Evolutionary conservation across 495 filamentous ascomycete genomes (phyloP).

Genomic region (Penicillium bialowiezense): DNA sequence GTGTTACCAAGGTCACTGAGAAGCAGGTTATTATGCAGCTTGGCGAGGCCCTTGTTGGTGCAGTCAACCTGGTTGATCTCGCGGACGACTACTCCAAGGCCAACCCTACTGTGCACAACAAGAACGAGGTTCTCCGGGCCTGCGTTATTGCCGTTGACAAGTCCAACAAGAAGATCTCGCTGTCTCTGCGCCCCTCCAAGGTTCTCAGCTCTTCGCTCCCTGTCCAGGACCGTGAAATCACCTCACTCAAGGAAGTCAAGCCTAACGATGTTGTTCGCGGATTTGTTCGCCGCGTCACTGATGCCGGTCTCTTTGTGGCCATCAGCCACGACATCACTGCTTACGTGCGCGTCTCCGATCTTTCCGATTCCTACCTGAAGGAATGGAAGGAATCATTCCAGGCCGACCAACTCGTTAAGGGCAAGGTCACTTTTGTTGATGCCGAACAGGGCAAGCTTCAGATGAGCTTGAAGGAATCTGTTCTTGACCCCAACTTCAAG

Average conservation of each 20-base stretch:
- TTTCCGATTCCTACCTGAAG: constrained; percentile 88
- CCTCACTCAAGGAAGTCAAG: constrained; percentile 63
- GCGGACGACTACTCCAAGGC: constrained; percentile 78
- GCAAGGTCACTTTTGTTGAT: constrained; percentile 71
- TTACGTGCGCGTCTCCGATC: constrained; percentile 77
- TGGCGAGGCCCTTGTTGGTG: constrained; percentile 68
- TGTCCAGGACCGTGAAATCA: constrained; percentile 78
- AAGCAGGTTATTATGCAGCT: constrained; percentile 80
- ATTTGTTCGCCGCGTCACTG: constrained; percentile 82
- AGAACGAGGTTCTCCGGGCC: constrained; percentile 82
- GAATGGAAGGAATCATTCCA: constrained; percentile 93
- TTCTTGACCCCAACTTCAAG: constrained; percentile 75
- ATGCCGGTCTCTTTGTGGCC: constrained; percentile 80
- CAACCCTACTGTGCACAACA: constrained; percentile 64
- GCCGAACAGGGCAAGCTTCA: constrained; percentile 65
- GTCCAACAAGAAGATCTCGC: constrained; percentile 73
- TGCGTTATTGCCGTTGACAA: constrained; percentile 77
- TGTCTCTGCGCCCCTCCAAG: constrained; percentile 83
- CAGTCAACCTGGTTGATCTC: constrained; percentile 73
- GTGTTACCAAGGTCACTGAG: constrained; percentile 84
- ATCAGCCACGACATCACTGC: constrained; percentile 78
- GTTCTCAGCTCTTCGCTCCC: constrained; percentile 82
- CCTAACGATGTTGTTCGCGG: constrained; percentile 80
- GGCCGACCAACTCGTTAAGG: constrained; percentile 83
- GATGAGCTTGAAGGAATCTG: constrained; percentile 81